A percentile compares a stretch with the other conserved stretches of the same genome.
phyloP scores from a whole-genome alignment of 495 filamentous ascomycete species.

The Xylaria telfairii region DNA sequence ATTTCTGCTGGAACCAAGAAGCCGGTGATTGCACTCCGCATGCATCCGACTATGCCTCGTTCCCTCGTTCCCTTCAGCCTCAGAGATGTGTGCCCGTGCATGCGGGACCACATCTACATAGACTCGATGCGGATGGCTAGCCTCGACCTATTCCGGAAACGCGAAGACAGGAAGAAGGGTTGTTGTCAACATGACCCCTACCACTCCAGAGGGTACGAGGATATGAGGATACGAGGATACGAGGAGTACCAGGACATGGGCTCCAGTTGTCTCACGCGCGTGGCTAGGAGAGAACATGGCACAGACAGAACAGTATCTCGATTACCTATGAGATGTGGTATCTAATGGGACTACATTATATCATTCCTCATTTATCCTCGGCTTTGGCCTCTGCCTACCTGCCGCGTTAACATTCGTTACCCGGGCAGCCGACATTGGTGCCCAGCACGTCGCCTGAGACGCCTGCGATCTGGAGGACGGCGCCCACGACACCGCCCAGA shows the following conservation, averaged over 20 bases:
- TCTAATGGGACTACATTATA: slow-evolving; percentile 3
- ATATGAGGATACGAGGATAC: too few species aligned
- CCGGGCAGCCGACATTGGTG: slow-evolving; percentile 57
- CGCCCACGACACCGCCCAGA: slow-evolving; percentile 67
- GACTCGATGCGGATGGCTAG: background rate
- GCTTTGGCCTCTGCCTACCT: background rate
- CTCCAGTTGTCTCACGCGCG: background rate
- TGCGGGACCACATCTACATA: too few species aligned
- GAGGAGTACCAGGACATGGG: too few species aligned
- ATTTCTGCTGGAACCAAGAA: too few species aligned
- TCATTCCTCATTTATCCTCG: slow-evolving; percentile 11
- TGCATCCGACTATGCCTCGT: too few species aligned
- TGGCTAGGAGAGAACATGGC: background rate
- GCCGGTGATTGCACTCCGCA: too few species aligned
- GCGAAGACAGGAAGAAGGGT: too few species aligned
- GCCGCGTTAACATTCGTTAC: slow-evolving; percentile 29
- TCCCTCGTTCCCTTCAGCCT: background rate
- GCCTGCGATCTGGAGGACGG: slow-evolving; percentile 59
- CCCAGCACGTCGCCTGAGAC: slow-evolving; percentile 56
- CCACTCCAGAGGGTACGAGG: background rate
- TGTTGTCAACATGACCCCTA: background rate
- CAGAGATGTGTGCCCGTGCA: background rate
- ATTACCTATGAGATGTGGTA: slow-evolving; percentile 18
- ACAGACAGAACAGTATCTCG: background rate
- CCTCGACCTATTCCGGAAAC: background rate